Evolutionary conservation across 345 rosid species (phyloP).

Genomic region (Reutealis trisperma): DNA sequence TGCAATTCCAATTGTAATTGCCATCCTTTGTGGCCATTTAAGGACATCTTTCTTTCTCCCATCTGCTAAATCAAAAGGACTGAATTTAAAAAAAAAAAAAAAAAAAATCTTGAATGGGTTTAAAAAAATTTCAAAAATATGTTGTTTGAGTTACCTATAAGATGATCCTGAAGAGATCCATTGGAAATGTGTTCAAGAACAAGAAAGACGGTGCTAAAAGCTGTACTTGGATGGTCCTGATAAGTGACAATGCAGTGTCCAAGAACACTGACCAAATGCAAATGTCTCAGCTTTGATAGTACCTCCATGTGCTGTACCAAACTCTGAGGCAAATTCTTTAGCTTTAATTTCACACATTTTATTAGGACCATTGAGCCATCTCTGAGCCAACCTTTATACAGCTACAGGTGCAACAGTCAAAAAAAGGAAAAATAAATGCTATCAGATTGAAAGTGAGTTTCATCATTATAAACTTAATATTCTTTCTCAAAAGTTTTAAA

Average conservation of each 20-base stretch:
- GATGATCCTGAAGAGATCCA: conserved; percentile 64
- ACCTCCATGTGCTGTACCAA: conserved; percentile 72
- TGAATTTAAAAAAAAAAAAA: not conserved
- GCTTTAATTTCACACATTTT: conserved; percentile 70
- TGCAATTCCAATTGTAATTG: conserved; percentile 73
- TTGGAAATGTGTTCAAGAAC: conserved; percentile 72
- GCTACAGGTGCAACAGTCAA: conserved; percentile 34
- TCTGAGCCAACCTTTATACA: conserved; percentile 68
- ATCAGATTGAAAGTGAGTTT: not conserved
- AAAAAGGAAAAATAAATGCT: too few relatives aligned
- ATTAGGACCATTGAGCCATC: conserved; percentile 68
- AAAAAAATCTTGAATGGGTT: not conserved
- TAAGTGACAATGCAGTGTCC: conserved; percentile 78
- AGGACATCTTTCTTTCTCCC: conserved; percentile 71
- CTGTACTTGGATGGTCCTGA: conserved; percentile 64
- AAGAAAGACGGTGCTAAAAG: conserved; percentile 53
- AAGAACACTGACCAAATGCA: conserved; percentile 77
- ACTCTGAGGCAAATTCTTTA: conserved; percentile 61
- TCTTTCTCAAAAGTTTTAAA: not conserved
- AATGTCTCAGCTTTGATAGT: conserved; percentile 79
- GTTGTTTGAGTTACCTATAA: conserved; percentile 48
- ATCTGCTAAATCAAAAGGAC: conserved; percentile 43
- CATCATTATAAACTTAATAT: not conserved
- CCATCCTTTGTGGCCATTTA: conserved; percentile 93
- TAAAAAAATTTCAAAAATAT: not conserved